These are phyloP conservation scores for Cyanidium caldarium DNA, from an alignment of 23 red algal genomes.

Conservation along the genomic window DNA sequence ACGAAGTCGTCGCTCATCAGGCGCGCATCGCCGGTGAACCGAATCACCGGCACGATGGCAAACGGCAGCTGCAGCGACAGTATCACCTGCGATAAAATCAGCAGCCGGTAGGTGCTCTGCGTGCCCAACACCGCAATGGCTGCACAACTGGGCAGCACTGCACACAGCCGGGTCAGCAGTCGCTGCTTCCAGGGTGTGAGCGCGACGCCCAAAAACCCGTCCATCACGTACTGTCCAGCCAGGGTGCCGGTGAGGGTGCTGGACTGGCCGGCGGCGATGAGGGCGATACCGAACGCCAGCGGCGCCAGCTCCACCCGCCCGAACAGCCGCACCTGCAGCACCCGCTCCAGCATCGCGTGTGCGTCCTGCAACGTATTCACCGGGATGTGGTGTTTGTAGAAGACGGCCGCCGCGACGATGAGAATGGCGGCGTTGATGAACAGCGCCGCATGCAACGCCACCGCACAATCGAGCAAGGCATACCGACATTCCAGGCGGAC, in stretches of 20 bases:
- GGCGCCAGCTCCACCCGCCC: slow-evolving; percentile 33
- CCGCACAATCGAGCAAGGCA: slow-evolving; percentile 32
- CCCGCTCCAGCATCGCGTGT: slow-evolving; percentile 44
- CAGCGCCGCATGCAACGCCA: slow-evolving; percentile 39
- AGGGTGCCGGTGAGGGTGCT: slow-evolving; percentile 58
- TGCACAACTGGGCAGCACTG: slow-evolving; percentile 41
- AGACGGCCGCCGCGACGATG: slow-evolving; percentile 29
- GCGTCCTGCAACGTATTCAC: slow-evolving; percentile 88
- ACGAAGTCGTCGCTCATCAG: slow-evolving; percentile 62
- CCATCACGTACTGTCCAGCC: slow-evolving; percentile 66
- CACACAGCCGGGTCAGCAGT: slow-evolving; percentile 30
- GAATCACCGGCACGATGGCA: slow-evolving; percentile 64
- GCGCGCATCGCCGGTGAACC: slow-evolving; percentile 34
- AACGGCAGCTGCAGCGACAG: slow-evolving; percentile 64
- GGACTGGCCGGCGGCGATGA: slow-evolving; percentile 55
- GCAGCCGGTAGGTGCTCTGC: slow-evolving; percentile 32
- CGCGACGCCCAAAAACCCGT: slow-evolving; percentile 74
- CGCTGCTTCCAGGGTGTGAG: slow-evolving; percentile 28
- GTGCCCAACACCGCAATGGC: slow-evolving; percentile 47
- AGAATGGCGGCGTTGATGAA: slow-evolving; percentile 54
- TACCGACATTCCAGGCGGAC: slow-evolving; percentile 65
- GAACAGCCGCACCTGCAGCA: slow-evolving; percentile 8
- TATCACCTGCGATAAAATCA: slow-evolving; percentile 57
- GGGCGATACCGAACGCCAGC: slow-evolving; percentile 58
- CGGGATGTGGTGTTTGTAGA: slow-evolving; percentile 22